Conservation (phyloP, 1,139 yeast genomes). For the Debaryomycetaceae sp. region DNA sequence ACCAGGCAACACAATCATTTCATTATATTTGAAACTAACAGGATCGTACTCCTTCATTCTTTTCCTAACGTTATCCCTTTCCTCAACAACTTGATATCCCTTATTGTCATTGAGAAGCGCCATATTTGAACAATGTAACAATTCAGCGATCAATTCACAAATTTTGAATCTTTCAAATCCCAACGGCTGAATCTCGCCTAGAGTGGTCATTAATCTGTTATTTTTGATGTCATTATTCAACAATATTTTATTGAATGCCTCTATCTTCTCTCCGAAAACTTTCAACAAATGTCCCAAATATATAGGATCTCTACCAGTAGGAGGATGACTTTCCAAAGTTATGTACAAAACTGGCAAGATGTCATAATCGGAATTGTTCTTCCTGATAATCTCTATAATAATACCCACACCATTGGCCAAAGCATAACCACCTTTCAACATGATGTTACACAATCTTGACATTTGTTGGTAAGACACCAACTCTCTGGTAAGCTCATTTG, state of each 20-base stretch:
- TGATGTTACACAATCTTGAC: conserved; percentile 66
- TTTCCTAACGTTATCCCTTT: conserved; percentile 67
- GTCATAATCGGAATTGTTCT: conserved; percentile 94
- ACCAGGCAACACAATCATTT: conserved; percentile 37
- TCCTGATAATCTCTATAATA: conserved; percentile 89
- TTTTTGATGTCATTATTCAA: conserved; percentile 20
- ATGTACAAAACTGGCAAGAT: conserved; percentile 83
- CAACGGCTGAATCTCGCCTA: conserved; percentile 68
- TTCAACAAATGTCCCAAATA: conserved; percentile 84
- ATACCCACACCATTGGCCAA: conserved; percentile 95
- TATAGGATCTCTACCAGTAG: conserved; percentile 91
- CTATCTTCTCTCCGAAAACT: conserved; percentile 74
- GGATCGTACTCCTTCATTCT: conserved; percentile 47
- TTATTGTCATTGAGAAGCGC: conserved; percentile 80
- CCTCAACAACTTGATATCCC: conserved; percentile 74
- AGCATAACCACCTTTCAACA: conserved; percentile 90
- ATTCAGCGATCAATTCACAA: conserved; percentile 91
- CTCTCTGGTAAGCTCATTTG: conserved; percentile 90
- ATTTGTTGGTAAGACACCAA: conserved; percentile 71
- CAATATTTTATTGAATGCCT: conserved; percentile 51
- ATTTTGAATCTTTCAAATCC: conserved; percentile 95
- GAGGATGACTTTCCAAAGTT: conserved; percentile 89
- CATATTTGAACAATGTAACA: conserved; percentile 96
- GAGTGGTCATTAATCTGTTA: conserved; percentile 50
- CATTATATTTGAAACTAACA: conserved; percentile 47